Evolutionary conservation across 2,329 filamentous ascomycete species (phyloP), one percentile per base, ranked within the genome.

Genomic region (Neurospora crassa): DNA sequence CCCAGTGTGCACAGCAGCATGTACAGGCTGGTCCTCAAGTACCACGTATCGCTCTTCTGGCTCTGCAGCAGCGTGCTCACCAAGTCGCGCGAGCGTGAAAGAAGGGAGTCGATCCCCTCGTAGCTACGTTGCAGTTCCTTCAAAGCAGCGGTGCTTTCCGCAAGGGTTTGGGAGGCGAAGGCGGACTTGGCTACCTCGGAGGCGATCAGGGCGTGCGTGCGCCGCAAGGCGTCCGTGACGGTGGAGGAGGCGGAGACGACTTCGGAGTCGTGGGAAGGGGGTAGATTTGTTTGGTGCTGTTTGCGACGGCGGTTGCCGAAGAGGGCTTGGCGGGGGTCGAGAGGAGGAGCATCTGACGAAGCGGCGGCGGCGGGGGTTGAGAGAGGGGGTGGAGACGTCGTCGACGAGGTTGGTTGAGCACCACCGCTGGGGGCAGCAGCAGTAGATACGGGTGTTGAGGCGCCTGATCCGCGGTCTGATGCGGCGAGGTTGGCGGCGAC

Each of bases 1-100:
- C 84, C 85, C 59, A 94, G 89, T 1, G 94, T 97, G 6, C 83
- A 87, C 29, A 91, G 78, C 18, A 98, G 86, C 76, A 97, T 86
- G 79, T 94, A 96, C 75, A 98, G 90, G 2, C 94, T 89, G 45
- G 92, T 96, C 81, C 96, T 92, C 42, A 99, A 87, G 79, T 99
- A 99, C 96, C 96, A 99, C 2, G 94, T 97, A 79, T 99, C 96
- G 75, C 91, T 96, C 85, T 99, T 99, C 79, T 96, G 93, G 74
- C 92, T 96, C 73, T 89, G 89, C 67, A 98, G 83, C 67, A 99
- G 84, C 20, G 92, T 93, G 7, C 89, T 89, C 8, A 97, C 87
- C 20, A 99, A 84, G 70, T 90, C 90, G 74, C 88, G 87, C 67
- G 92, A 94, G 71, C 88, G 91, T 2, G 88, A 85, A 45, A 99